Evolutionary conservation across 164 flowering plant genomes (phyloP).

Genomic region (Vitis rupestris): DNA sequence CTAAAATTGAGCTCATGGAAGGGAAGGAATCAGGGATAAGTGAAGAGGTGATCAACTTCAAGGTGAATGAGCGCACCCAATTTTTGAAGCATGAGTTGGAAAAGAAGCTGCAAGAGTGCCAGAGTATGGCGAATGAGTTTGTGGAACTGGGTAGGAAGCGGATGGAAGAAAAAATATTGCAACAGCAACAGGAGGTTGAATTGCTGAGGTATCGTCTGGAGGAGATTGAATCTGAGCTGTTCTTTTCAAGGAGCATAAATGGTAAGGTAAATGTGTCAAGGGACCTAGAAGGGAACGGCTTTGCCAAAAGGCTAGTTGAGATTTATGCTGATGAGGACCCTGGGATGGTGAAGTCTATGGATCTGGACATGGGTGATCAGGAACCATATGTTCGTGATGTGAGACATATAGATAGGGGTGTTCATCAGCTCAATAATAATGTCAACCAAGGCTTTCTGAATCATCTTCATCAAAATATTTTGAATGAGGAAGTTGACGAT

Average conservation of each 20-base stretch:
- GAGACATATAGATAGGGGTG: constrained; percentile 24
- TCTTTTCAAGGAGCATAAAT: constrained; percentile 31
- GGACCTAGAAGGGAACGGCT: constrained; percentile 44
- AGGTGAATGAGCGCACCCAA: constrained; percentile 67
- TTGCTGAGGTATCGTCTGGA: constrained; percentile 65
- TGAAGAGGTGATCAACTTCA: constrained; percentile 74
- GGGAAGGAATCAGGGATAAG: constrained; percentile 30
- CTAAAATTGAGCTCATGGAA: constrained; percentile 47
- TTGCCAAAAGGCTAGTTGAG: constrained; percentile 61
- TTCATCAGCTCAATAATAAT: constrained; percentile 6
- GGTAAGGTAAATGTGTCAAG: constrained; percentile 10
- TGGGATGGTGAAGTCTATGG: constrained; percentile 94
- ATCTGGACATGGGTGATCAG: constrained; percentile 70
- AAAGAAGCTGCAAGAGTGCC: constrained; percentile 66
- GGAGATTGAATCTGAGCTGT: constrained; percentile 72
- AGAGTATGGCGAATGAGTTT: constrained; percentile 68
- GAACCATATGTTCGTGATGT: constrained; percentile 40
- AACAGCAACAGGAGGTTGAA: constrained; percentile 83
- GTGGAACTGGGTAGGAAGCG: constrained; percentile 71
- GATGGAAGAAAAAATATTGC: constrained; percentile 82
- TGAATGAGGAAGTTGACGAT: constrained; percentile 21
- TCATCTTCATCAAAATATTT: neutral
- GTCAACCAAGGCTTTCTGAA: constrained; percentile 1
- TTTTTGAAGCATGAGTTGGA: constrained; percentile 61
- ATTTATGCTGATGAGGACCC: constrained; percentile 57